phyloP scores from a whole-genome alignment of 352 stramenopile genomes.

The Peronosclerospora sorghi region DNA sequence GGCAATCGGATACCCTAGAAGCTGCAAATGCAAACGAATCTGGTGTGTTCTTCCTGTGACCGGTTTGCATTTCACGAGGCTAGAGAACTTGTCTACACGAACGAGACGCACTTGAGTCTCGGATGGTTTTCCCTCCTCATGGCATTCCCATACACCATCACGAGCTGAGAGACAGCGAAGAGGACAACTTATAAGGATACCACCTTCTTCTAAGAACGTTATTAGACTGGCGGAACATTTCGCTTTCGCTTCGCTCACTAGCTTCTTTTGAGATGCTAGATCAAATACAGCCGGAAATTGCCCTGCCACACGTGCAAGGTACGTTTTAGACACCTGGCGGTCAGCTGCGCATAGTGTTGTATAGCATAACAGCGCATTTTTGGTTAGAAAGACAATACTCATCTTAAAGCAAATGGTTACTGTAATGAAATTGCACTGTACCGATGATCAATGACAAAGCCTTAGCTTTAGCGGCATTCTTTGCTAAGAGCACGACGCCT shows the following conservation, averaged over 20 bases:
- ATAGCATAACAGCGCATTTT: neutral
- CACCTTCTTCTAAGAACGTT: conserved; percentile 35
- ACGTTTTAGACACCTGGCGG: conserved; percentile 87
- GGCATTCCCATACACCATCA: conserved; percentile 77
- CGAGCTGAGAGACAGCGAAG: conserved; percentile 72
- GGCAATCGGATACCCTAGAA: conserved; percentile 89
- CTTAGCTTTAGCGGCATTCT: conserved; percentile 62
- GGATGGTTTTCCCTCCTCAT: conserved; percentile 67
- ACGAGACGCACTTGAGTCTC: conserved; percentile 65
- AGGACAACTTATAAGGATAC: conserved; percentile 73
- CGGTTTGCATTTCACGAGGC: conserved; percentile 88
- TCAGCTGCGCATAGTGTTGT: conserved; percentile 28
- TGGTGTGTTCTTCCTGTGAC: conserved; percentile 95
- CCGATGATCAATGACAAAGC: conserved; percentile 58
- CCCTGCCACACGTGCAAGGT: conserved; percentile 89
- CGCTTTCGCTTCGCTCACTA: conserved; percentile 26
- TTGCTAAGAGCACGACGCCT: conserved; percentile 80
- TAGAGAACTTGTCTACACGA: conserved; percentile 48
- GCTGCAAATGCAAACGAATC: conserved; percentile 93
- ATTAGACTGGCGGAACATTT: conserved; percentile 40
- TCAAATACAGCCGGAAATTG: conserved; percentile 63
- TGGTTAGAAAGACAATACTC: neutral
- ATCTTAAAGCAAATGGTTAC: neutral
- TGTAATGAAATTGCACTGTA: conserved; percentile 13
- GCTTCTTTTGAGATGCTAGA: conserved; percentile 21